These are phyloP conservation scores for Elsinoe perseae DNA, from an alignment of 2,329 filamentous ascomycete species.

Conservation along the genomic window DNA sequence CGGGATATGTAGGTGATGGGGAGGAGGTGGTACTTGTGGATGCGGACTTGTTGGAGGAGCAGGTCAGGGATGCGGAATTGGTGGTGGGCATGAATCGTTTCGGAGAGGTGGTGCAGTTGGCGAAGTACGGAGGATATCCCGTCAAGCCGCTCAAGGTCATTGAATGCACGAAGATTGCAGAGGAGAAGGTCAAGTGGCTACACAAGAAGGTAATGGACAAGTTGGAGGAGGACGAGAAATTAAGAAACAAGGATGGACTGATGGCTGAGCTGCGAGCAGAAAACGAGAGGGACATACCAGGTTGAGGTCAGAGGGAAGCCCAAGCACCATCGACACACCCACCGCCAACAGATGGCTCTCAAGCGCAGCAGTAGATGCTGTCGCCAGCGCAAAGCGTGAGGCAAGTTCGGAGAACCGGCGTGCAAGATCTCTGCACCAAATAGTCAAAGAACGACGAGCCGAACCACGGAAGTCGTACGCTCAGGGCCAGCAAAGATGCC, in stretches of 20 bases:
- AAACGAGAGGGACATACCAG: conserved; percentile 57
- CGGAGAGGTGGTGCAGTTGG: conserved; percentile 83
- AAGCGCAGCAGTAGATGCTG: background rate
- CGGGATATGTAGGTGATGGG: conserved; percentile 47
- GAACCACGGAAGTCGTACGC: too few species aligned
- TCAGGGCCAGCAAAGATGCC: background rate
- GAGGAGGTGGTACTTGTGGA: conserved; percentile 67
- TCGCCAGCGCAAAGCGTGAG: background rate
- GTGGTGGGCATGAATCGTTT: conserved; percentile 82
- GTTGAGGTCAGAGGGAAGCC: conserved; percentile 8
- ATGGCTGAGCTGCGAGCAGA: conserved; percentile 74
- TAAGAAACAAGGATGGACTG: conserved; percentile 68
- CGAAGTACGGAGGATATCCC: conserved; percentile 78
- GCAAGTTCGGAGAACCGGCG: too few species aligned
- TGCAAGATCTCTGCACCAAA: too few species aligned
- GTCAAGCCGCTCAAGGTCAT: conserved; percentile 74
- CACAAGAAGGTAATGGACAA: conserved; percentile 64
- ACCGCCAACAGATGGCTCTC: background rate
- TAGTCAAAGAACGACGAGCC: too few species aligned
- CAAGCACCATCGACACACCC: background rate
- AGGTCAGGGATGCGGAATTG: conserved; percentile 63
- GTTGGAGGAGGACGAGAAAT: conserved; percentile 69
- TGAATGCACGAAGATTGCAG: conserved; percentile 64
- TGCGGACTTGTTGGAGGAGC: conserved; percentile 66
- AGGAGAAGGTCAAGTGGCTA: conserved; percentile 74